A percentile compares a stretch with the other conserved stretches of the same genome.
These are phyloP conservation scores for Erodium moschatum DNA, from an alignment of 441 rosid species.

Conservation along the genomic window DNA sequence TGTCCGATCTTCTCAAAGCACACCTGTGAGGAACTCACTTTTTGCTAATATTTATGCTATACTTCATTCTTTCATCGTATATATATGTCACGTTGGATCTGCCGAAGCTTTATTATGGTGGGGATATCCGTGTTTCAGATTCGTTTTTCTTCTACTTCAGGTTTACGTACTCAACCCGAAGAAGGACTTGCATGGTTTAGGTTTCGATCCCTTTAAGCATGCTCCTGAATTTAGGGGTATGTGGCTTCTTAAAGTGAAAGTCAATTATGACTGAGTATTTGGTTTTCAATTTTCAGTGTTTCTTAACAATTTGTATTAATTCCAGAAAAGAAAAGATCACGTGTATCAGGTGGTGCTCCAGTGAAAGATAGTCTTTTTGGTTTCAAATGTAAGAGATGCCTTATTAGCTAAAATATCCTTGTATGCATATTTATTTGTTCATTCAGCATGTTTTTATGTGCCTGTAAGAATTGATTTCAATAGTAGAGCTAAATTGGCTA, in stretches of 20 bases:
- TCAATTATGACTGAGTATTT: slow-evolving; percentile 17
- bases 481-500: slow-evolving; percentile 18
- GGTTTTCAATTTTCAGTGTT: slow-evolving; percentile 14
- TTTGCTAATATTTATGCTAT: slow-evolving; percentile 13
- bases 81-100: neutral
- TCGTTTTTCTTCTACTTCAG: slow-evolving; percentile 34
- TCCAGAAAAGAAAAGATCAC: slow-evolving; percentile 66
- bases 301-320: slow-evolving; percentile 20
- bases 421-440: neutral
- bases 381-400: slow-evolving; percentile 53
- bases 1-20: slow-evolving; percentile 40
- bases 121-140: neutral
- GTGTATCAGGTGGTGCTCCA: slow-evolving; percentile 40
- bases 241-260: slow-evolving; percentile 23
- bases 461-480: slow-evolving; percentile 11
- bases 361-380: slow-evolving; percentile 66
- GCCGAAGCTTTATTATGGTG: neutral
- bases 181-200: slow-evolving; percentile 81
- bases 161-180: slow-evolving; percentile 67
- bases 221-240: slow-evolving; percentile 97
- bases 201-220: slow-evolving; percentile 83
- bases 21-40: slow-evolving; percentile 56
- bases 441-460: slow-evolving; percentile 4
- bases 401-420: slow-evolving; percentile 1
- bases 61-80: neutral